phyloP scores from a whole-genome alignment of 169 alveolate species.

The Eimeria praecox region DNA sequence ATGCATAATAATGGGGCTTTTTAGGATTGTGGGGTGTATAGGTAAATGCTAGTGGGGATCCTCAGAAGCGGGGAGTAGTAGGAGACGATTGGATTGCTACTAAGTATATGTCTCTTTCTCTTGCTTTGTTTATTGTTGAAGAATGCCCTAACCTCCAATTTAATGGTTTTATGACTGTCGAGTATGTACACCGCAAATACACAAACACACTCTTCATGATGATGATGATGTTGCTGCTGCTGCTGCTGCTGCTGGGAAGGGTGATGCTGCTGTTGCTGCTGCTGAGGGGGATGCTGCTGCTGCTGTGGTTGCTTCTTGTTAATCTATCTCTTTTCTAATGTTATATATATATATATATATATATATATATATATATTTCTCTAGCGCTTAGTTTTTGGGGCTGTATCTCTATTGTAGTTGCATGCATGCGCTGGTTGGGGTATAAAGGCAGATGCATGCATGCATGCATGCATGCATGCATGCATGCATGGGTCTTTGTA shows the following conservation, averaged over 20 bases:
- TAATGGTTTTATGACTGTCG: constrained; percentile 94
- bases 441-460: not conserved
- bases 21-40: no score
- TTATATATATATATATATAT: no score
- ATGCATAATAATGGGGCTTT: no score
- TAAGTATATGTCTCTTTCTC: constrained; percentile 21
- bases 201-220: no score
- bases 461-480: not conserved
- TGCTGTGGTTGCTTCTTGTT: not conserved
- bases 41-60: constrained; percentile 21
- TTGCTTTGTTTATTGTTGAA: constrained; percentile 67
- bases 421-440: no score
- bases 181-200: no score
- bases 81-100: not conserved
- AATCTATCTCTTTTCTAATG: not conserved
- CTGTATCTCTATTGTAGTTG: no score
- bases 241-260: not conserved
- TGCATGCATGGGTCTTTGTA: no score
- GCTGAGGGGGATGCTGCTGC: not conserved
- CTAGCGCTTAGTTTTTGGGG: no score
- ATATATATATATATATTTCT: no score
- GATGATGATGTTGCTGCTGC: constrained; percentile 23
- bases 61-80: not conserved
- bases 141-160: constrained; percentile 89
- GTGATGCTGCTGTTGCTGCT: no score